Evolutionary conservation across 352 stramenopile genomes (phyloP).

Genomic region (Elongisporangium anandrum): DNA sequence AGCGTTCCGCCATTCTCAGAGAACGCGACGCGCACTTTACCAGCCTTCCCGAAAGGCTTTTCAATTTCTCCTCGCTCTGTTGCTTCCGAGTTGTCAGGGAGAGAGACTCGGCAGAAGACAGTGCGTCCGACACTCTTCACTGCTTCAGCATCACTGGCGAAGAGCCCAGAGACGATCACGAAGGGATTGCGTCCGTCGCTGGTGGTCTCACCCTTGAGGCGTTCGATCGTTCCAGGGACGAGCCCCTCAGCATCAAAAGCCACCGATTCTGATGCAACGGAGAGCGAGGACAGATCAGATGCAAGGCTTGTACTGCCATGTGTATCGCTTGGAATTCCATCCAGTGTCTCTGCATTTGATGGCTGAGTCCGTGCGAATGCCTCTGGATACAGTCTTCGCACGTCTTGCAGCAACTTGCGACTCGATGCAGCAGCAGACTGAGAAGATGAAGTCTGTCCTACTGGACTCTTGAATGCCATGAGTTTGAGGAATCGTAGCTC

Average conservation of each 20-base stretch:
- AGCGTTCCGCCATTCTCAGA: constrained; percentile 32
- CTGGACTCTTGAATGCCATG: constrained; percentile 26
- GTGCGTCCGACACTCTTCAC: constrained; percentile 15
- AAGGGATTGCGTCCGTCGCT: constrained; percentile 57
- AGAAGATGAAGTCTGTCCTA: constrained; percentile 3
- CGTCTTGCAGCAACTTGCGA: constrained; percentile 39
- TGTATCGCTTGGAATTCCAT: background rate
- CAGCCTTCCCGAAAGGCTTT: constrained; percentile 73
- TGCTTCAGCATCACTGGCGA: constrained; percentile 41
- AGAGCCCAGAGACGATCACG: constrained; percentile 54
- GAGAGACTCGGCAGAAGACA: constrained; percentile 18
- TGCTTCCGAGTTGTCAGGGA: background rate
- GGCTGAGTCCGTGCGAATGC: constrained; percentile 11
- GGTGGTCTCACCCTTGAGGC: constrained; percentile 67
- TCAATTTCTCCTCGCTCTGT: constrained; percentile 47
- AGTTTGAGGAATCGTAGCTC: constrained; percentile 66
- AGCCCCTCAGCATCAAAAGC: background rate
- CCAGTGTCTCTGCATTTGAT: background rate
- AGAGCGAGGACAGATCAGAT: background rate
- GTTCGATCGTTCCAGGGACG: constrained; percentile 36
- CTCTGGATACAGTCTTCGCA: constrained; percentile 37
- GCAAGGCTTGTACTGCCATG: background rate
- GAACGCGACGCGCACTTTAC: constrained; percentile 66
- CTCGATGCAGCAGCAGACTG: background rate
- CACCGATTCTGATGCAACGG: background rate